These are phyloP conservation scores for Apiotrichum veenhuisii DNA, from an alignment of 1,284 basidiomycete genomes.

Conservation along the genomic window DNA sequence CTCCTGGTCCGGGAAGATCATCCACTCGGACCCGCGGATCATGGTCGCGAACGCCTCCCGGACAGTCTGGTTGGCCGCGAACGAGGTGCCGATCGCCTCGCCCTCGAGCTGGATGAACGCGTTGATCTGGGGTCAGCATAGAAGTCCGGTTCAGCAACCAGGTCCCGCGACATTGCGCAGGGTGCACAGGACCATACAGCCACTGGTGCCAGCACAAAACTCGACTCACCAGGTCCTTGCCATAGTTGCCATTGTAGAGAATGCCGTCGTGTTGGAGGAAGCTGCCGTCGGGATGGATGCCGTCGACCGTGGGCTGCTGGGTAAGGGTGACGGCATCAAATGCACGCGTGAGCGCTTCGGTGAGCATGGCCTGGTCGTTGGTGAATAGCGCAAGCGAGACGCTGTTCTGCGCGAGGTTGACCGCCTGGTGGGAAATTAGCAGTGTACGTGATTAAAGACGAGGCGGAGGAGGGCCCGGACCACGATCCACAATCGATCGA, in stretches of 20 bases:
- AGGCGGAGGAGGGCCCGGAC: too few relatives aligned
- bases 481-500: too few relatives aligned
- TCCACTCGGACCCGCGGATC: slow-evolving; percentile 60
- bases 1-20: slow-evolving; percentile 53
- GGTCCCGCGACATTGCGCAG: too few relatives aligned
- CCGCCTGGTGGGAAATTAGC: neutral
- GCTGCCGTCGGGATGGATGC: slow-evolving; percentile 61
- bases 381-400: slow-evolving; percentile 25
- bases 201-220: slow-evolving; percentile 36
- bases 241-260: slow-evolving; percentile 63
- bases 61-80: slow-evolving; percentile 51
- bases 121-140: neutral
- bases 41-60: slow-evolving; percentile 55
- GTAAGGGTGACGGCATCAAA: slow-evolving; percentile 17
- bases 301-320: slow-evolving; percentile 51
- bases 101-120: slow-evolving; percentile 35
- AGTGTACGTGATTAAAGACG: too few relatives aligned
- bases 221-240: slow-evolving; percentile 57
- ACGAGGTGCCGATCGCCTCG: slow-evolving; percentile 56
- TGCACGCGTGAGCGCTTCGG: slow-evolving; percentile 23
- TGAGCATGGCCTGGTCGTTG: slow-evolving; percentile 19
- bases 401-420: slow-evolving; percentile 30
- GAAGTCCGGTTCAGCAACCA: too few relatives aligned
- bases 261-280: slow-evolving; percentile 62
- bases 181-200: too few relatives aligned